A percentile compares a stretch with the other conserved stretches of the same genome.
Conservation (phyloP, 2,329 filamentous ascomycete species). For the Cytospora piceicola region DNA sequence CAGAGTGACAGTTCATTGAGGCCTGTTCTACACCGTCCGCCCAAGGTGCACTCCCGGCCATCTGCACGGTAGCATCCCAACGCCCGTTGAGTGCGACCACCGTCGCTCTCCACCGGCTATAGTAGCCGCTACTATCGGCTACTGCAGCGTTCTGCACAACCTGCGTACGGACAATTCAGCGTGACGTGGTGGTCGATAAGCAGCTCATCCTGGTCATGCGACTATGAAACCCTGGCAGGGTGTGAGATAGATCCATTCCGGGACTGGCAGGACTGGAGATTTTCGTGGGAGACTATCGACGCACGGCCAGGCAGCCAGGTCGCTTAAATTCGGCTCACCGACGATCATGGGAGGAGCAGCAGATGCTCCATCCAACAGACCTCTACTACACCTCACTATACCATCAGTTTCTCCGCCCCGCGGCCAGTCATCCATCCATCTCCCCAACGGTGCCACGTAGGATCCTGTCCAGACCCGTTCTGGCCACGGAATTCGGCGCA, state of each 20-base stretch:
- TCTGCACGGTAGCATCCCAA: neutral
- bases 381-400: neutral
- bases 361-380: neutral
- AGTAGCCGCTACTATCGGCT: neutral
- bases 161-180: conserved; percentile 9
- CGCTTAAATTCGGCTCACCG: neutral
- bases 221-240: neutral
- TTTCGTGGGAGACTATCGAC: neutral
- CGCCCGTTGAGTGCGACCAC: neutral
- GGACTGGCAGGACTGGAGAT: neutral
- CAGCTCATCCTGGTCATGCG: neutral
- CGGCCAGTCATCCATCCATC: conserved; percentile 3
- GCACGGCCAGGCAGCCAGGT: neutral
- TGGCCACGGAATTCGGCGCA: neutral
- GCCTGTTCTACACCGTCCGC: neutral
- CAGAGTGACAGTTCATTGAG: neutral
- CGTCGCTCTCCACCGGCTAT: neutral
- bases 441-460: conserved; percentile 1
- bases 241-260: neutral
- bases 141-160: conserved; percentile 17
- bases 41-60: neutral
- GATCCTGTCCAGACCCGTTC: neutral
- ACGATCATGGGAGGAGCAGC: neutral
- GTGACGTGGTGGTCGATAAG: conserved; percentile 12
- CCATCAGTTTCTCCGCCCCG: neutral